Base-by-base conservation (phyloP, 2,329 filamentous ascomycete species). In the Aspergillus vadensis region DNA sequence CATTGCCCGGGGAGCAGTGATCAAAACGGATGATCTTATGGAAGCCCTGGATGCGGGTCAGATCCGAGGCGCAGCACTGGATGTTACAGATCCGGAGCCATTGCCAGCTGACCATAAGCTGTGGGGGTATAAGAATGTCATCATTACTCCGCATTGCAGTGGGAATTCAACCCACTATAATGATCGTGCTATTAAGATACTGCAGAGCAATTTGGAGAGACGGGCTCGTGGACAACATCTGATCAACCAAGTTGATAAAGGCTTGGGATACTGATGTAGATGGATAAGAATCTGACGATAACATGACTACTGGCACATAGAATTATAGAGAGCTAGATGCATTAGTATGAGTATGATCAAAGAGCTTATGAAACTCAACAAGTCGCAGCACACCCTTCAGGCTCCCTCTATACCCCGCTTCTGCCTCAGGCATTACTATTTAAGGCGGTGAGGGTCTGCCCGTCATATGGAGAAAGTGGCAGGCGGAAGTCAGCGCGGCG, bases 61-160 rank as follows among this genome's bases (percentile, higher is more conserved):
- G 14, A 59, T 55, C 12, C 19, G 52, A 36, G 57, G 51, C 5
- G 44, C 52, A 12, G 57, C 52, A 5, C n/a, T 59, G 25, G 30
- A 55, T 25, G 51, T 55, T 10, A 55, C 51, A 1, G 32, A 44
- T 5, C 57, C 57, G 5, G 52, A 59, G 25, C 51, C 57, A 32
- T 5, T 59, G 21, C 32, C 43, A 14, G 51, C 39, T 10, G 25
- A 12, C n/a, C 43, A 50, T 49, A 19, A 17, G n/a, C 27, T 52
- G 14, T 47, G 44, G 51, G 41, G 38, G 12, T 55, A 49, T 12
- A 60, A 38, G 15, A 56, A 56, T 51, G 57, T 44, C 14, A 49
- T 59, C 36, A 49, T 59, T 39, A 55, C 51, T n/a, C 57, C 57
- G n/a, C 30, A 55, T 50, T 39, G 30, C 10, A 49, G 57, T 15